phyloP scores from a whole-genome alignment of 2,329 filamentous ascomycete genomes.

The Byssoonygena ceratinophila region DNA sequence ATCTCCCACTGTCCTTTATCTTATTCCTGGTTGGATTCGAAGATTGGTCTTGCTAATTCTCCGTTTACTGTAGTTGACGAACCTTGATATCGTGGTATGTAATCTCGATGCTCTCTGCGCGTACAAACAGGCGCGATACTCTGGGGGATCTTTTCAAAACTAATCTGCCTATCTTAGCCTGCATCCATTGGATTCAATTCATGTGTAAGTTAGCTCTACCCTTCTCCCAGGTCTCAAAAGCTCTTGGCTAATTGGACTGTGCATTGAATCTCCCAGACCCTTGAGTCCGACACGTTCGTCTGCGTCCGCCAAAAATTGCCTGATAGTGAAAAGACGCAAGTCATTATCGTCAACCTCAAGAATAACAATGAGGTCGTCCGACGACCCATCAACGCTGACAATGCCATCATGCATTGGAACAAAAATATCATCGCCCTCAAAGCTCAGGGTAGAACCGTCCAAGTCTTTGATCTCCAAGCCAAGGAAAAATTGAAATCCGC shows the following conservation, averaged over 20 bases:
- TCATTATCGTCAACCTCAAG: constrained; percentile 96
- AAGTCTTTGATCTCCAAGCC: constrained; percentile 89
- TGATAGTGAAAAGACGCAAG: constrained; percentile 74
- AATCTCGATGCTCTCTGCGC: background rate
- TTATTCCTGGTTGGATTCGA: background rate
- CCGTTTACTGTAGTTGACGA: constrained; percentile 38
- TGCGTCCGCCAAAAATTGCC: constrained; percentile 92
- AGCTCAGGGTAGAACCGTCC: constrained; percentile 83
- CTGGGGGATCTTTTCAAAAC: too few relatives aligned
- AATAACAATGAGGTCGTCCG: constrained; percentile 92
- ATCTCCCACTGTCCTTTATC: constrained; percentile 16
- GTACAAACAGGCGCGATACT: too few relatives aligned
- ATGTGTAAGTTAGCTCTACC: constrained; percentile 51
- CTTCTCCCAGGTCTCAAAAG: constrained; percentile 17
- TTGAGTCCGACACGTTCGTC: constrained; percentile 94
- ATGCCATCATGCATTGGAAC: constrained; percentile 98
- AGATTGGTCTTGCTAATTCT: constrained; percentile 13
- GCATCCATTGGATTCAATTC: constrained; percentile 75
- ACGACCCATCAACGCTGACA: constrained; percentile 95
- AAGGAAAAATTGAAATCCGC: constrained; percentile 96
- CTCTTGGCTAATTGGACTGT: constrained; percentile 13
- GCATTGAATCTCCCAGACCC: constrained; percentile 51
- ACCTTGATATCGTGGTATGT: constrained; percentile 46
- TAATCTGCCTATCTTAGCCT: constrained; percentile 40
- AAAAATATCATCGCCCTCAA: constrained; percentile 94